phyloP scores from a whole-genome alignment of 2,329 filamentous ascomycete genomes.

The Hymenoscyphus occultus region DNA sequence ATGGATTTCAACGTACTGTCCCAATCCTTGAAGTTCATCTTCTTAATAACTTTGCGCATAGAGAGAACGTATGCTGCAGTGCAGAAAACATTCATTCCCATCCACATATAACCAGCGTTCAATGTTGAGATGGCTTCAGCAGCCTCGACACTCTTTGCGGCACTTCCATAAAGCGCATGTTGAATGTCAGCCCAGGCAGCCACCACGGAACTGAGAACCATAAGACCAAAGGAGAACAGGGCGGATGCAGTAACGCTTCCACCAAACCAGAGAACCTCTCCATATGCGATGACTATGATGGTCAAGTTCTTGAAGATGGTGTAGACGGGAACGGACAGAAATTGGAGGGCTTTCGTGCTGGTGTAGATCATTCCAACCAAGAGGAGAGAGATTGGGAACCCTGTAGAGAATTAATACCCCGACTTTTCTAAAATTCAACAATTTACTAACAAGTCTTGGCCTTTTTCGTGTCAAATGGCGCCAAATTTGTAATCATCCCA shows the following conservation, averaged over 20 bases:
- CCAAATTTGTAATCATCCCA: slow-evolving; percentile 77
- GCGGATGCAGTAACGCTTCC: slow-evolving; percentile 84
- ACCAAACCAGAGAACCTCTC: slow-evolving; percentile 97
- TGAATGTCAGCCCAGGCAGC: slow-evolving; percentile 98
- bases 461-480: slow-evolving; percentile 81
- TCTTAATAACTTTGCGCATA: slow-evolving; percentile 98
- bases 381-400: slow-evolving; percentile 94
- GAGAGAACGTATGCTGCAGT: slow-evolving; percentile 83
- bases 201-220: slow-evolving; percentile 92
- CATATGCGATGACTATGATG: slow-evolving; percentile 97
- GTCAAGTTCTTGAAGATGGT: slow-evolving; percentile 99
- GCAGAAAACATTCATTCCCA: slow-evolving; percentile 95
- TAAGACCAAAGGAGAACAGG: slow-evolving; percentile 90
- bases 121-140: slow-evolving; percentile 79
- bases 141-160: slow-evolving; percentile 48
- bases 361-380: slow-evolving; percentile 99
- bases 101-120: slow-evolving; percentile 96
- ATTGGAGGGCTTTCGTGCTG: slow-evolving; percentile 91
- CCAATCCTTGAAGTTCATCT: slow-evolving; percentile 99
- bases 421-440: background rate
- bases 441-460: slow-evolving; percentile 77
- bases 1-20: slow-evolving; percentile 69
- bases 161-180: slow-evolving; percentile 61
- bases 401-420: slow-evolving; percentile 43
- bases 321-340: slow-evolving; percentile 95